These are phyloP conservation scores for Gnetum montanum DNA, from an alignment of 75 land plant species.

Conservation along the genomic window DNA sequence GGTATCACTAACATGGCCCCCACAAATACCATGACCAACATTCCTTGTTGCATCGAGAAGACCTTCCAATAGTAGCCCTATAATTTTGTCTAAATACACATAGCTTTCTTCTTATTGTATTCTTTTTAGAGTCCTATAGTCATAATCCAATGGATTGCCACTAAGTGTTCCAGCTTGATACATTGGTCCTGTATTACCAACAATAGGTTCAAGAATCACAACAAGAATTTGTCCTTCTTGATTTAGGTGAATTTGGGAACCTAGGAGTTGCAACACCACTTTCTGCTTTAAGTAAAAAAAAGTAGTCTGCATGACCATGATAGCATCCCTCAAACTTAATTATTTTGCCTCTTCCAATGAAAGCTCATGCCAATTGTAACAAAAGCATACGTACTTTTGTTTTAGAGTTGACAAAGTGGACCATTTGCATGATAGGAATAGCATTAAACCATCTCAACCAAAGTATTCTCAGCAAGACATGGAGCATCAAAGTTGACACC, in stretches of 20 bases:
- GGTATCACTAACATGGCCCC: conserved; percentile 71
- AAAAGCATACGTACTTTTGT: conserved; percentile 97
- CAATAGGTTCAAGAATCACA: conserved; percentile 86
- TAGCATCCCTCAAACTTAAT: conserved; percentile 97
- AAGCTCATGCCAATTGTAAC: conserved; percentile 84
- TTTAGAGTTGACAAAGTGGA: conserved; percentile 89
- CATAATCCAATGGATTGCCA: conserved; percentile 96
- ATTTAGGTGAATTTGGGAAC: conserved; percentile 87
- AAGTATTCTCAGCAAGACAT: conserved; percentile 61
- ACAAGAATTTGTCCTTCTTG: conserved; percentile 77
- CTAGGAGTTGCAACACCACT: conserved; percentile 90
- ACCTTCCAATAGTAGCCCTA: conserved; percentile 48
- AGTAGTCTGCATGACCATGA: conserved; percentile 86
- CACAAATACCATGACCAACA: conserved; percentile 83
- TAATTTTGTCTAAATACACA: conserved; percentile 65
- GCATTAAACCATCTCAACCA: conserved; percentile 83
- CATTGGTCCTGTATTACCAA: conserved; percentile 96
- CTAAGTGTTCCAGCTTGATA: conserved; percentile 96
- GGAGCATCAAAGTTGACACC: conserved; percentile 99
- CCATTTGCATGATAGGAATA: conserved; percentile 89
- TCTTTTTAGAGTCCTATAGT: conserved; percentile 71
- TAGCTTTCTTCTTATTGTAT: conserved; percentile 55
- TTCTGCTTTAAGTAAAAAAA: conserved; percentile 84
- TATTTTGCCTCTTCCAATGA: conserved; percentile 57
- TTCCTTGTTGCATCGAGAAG: conserved; percentile 57